Evolutionary conservation across 2,329 filamentous ascomycete genomes (phyloP), one percentile per base, ranked within the genome.

Genomic region (Ophiocordyceps camponoti-floridani): DNA sequence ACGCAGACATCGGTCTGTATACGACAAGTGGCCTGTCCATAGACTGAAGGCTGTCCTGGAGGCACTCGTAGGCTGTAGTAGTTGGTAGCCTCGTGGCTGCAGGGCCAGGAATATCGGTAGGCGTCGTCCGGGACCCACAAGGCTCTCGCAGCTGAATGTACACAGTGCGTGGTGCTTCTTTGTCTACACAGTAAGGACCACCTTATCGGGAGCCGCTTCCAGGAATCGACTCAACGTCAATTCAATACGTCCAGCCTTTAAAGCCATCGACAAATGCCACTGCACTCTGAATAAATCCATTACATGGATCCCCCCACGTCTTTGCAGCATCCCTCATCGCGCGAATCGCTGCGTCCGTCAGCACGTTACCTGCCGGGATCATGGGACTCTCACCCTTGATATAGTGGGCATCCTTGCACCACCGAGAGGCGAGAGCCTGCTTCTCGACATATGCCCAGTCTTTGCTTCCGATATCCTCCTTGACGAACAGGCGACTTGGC

Each of bases 371-470:
- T 26, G 6, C 9, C 37, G 11, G 30, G 31, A 11, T 18, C 7
- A 6, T 19, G 19, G 18, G 8, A 26, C n/a, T 26, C 43, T 58
- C 62, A 78, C 82, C 77, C 65, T 95, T 94, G 30, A 96, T 79
- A 56, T 79, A 95, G 62, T 94, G 84, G 16, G 84, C 73, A 62
- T 96, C 86, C 2, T 72, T 76, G 10, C 75, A 68, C 63, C 78
- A 77, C 44, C 72, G 60, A 10, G 81, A 80, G 44, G 74, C 76
- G 16, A 94, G 56, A 2, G 83, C 85, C 61, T 77, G 73, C 44
- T 82, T 65, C 44, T 79, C 72, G 5, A 89, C 81, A 60, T 83
- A 84, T 6, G 75, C 72, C 91, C 91, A 98, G 43, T 75, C 70
- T 53, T 78, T 77, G 1, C 68, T 73, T 37, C 73, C 69, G n/a